These are phyloP conservation scores for Dryas alaskensis DNA, from an alignment of 306 rosid genomes.

Conservation along the genomic window DNA sequence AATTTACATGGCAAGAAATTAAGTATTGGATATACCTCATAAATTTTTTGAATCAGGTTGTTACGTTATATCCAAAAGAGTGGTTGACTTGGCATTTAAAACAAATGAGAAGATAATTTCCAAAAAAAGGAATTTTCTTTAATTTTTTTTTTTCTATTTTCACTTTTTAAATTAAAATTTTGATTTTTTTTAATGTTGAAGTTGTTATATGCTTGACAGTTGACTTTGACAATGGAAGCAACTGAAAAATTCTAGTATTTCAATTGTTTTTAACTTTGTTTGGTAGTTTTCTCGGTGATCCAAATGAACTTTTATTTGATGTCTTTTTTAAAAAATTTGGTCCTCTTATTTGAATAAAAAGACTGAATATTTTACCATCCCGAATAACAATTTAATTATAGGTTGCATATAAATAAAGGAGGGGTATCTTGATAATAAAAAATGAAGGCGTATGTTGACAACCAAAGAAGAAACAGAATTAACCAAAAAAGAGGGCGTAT, in stretches of 20 bases:
- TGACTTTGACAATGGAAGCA: conserved; percentile 5
- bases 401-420: too few relatives aligned
- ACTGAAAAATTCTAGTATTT: not conserved
- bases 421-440: too few relatives aligned
- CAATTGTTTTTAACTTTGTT: too few relatives aligned
- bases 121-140: not conserved
- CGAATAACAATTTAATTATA: too few relatives aligned
- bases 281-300: not conserved
- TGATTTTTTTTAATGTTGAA: not conserved
- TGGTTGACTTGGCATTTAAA: not conserved
- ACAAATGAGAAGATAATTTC: not conserved
- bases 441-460: too few relatives aligned
- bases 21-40: conserved; percentile 2
- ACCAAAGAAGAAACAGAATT: too few relatives aligned
- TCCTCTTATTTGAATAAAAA: not conserved
- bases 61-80: not conserved
- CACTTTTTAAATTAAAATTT: not conserved
- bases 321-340: not conserved
- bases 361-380: too few relatives aligned
- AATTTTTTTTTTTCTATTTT: not conserved
- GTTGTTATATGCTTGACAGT: not conserved
- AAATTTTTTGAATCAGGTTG: not conserved
- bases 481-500: too few relatives aligned
- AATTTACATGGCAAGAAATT: not conserved
- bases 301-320: not conserved